Evolutionary conservation across 805 yeast species (phyloP).

Genomic region (Geotrichum ghanense): DNA sequence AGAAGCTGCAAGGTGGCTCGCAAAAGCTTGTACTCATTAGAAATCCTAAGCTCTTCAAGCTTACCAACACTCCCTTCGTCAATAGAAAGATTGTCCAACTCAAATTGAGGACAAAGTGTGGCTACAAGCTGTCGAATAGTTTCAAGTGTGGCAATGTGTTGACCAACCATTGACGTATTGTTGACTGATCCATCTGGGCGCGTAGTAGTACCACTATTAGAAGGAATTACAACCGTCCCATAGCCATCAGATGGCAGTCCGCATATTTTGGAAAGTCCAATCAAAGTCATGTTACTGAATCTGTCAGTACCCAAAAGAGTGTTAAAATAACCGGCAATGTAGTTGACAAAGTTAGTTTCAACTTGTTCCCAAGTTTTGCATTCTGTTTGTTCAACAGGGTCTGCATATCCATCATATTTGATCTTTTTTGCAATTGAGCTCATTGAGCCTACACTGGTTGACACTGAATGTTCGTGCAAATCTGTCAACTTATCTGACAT

Average conservation of each 20-base stretch:
- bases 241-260: not conserved
- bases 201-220: not conserved
- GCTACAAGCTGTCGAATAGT: conserved; percentile 22
- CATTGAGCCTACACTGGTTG: too few relatives aligned
- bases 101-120: conserved; percentile 11
- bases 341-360: conserved; percentile 12
- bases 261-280: not conserved
- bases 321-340: conserved; percentile 19
- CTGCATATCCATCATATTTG: too few relatives aligned
- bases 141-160: conserved; percentile 23
- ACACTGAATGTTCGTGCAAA: not conserved
- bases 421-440: too few relatives aligned
- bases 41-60: conserved; percentile 24
- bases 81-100: conserved; percentile 12
- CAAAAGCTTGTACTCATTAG: conserved; percentile 22
- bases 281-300: conserved; percentile 12
- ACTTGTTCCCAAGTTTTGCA: conserved; percentile 17
- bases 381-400: too few relatives aligned
- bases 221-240: conserved; percentile 1
- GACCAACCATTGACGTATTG: conserved; percentile 3
- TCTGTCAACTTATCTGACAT: not conserved
- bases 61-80: conserved; percentile 12
- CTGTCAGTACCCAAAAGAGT: conserved; percentile 15
- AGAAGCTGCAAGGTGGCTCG: conserved; percentile 16
- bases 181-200: not conserved